Evolutionary conservation across 371 early-diverging fungal genomes (phyloP), one percentile per base, ranked within the genome.

Genomic region (Mucor indicus): DNA sequence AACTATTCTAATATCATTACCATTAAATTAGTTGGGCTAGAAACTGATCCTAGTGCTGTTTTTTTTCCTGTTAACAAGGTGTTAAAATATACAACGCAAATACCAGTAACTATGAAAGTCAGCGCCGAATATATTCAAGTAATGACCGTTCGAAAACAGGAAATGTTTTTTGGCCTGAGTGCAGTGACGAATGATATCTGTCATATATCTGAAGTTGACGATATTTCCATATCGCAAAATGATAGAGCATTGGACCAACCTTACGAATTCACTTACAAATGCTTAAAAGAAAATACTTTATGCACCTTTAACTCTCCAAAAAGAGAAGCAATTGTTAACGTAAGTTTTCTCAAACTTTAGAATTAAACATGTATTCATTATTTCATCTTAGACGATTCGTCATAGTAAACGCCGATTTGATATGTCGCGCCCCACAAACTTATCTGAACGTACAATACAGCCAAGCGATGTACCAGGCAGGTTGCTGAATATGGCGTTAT

Each of bases 401-500:
- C 76, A 76, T 43, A 84, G 88, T 5, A 83, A 85, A 32, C 74
- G 84, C 21, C 72, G 86, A 16, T 85, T 74, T 59, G 77, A 85
- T 25, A 57, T 77, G 38, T 78, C 84, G 25, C 77, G 77, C 32
- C 84, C 85, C 12, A 54, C 76, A 0, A 74, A 73, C 24, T 65
- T 82, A 21, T 60, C 71, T 2, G 81, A 86, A 40, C 78, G 91
- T 33, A 78, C 76, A 7, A 85, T 95, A 44, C 77, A 86, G 27
- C 93, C 94, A 2, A 76, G 79, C 5, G 92, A 93, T 65, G 91
- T 93, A 4, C 91, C 95, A 0, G 96, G 94, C 10, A 87, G 90
- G 15, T 62, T 96, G 32, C 69, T 95, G 30, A 93, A 91, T 56
- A 91, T 94, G 79, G 88, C 92, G 16, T 57, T 96, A 53, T 62